Conservation (phyloP, 805 yeast genomes). For the Starmerella apicola region DNA sequence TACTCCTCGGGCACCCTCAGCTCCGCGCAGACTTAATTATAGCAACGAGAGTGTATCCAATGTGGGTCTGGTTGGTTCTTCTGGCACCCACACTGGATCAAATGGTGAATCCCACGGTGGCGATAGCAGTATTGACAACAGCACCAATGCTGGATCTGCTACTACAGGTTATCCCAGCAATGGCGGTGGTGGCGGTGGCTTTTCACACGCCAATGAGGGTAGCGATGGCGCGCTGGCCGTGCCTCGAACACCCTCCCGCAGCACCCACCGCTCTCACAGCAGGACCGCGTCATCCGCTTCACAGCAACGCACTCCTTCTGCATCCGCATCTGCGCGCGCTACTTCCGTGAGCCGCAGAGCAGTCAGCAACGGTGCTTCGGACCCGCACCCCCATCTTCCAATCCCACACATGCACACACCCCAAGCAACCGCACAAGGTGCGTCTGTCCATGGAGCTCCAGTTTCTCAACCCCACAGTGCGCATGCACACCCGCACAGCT, state of each 20-base stretch:
- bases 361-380: not conserved
- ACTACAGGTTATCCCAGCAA: no score
- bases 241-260: conserved; percentile 1
- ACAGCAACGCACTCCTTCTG: conserved; percentile 1
- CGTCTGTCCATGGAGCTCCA: no score
- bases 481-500: not conserved
- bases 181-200: no score
- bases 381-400: not conserved
- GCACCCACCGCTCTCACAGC: not conserved
- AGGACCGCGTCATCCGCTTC: conserved; percentile 1
- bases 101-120: no score
- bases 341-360: not conserved
- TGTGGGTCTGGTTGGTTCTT: no score
- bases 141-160: no score
- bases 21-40: not conserved
- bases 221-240: not conserved
- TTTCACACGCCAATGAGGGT: not conserved
- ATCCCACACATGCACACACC: no score
- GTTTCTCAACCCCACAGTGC: not conserved
- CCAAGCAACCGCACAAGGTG: no score
- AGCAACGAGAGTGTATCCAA: not conserved
- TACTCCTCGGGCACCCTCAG: not conserved
- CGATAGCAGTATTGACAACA: no score
- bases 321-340: not conserved
- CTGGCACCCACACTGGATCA: not conserved